A percentile compares a stretch with the other conserved stretches of the same genome.
Conservation (phyloP, 2,329 filamentous ascomycete species). For the Lecanosticta acicola region DNA sequence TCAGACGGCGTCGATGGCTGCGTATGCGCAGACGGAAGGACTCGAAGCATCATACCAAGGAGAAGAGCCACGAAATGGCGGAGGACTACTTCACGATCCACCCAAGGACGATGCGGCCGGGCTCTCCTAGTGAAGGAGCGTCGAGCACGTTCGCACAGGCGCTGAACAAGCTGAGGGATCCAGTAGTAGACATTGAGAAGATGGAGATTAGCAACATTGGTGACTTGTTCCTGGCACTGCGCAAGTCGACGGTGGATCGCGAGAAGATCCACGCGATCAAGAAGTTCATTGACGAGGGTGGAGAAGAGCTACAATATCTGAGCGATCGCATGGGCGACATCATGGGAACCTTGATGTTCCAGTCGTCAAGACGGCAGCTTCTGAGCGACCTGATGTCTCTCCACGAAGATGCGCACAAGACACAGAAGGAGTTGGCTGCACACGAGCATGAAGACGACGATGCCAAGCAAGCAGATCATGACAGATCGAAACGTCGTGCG, state of each 20-base stretch:
- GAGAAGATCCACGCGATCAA: conserved; percentile 83
- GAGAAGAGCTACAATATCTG: conserved; percentile 69
- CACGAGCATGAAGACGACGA: conserved; percentile 36
- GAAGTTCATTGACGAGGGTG: conserved; percentile 72
- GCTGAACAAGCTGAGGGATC: conserved; percentile 30
- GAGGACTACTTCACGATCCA: conserved; percentile 76
- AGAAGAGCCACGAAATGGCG: conserved; percentile 62
- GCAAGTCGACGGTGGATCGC: conserved; percentile 70
- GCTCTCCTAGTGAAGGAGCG: conserved; percentile 15
- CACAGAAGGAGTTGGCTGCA: conserved; percentile 44
- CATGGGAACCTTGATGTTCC: conserved; percentile 83
- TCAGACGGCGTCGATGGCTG: conserved; percentile 83
- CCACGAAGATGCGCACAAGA: conserved; percentile 51
- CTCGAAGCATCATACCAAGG: conserved; percentile 35
- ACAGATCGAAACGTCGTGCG: conserved; percentile 43
- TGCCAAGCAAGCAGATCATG: conserved; percentile 41
- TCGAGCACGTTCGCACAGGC: conserved; percentile 14
- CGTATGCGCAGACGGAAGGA: conserved; percentile 67
- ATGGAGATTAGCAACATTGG: conserved; percentile 61
- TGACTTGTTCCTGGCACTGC: conserved; percentile 63
- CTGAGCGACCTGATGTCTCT: conserved; percentile 61
- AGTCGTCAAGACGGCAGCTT: conserved; percentile 74
- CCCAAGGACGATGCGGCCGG: conserved; percentile 23
- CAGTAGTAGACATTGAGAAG: conserved; percentile 41
- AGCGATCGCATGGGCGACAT: conserved; percentile 73